These are phyloP conservation scores for Colletotrichum tropicicola DNA, from an alignment of 2,329 filamentous ascomycete species.

Conservation along the genomic window DNA sequence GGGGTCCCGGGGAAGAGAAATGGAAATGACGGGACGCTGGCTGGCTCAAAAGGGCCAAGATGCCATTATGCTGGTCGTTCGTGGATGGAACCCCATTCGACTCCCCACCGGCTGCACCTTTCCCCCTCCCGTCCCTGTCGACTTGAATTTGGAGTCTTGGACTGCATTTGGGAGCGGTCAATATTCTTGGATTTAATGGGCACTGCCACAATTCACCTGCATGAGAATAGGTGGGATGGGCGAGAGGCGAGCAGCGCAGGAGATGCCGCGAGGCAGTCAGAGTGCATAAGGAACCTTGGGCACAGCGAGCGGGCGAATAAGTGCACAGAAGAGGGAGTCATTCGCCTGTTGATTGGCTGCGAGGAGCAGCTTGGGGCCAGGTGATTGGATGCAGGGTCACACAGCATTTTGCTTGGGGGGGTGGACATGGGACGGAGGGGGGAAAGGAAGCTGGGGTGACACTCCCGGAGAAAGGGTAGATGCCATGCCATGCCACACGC, in stretches of 20 bases:
- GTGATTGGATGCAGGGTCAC: conserved; percentile 18
- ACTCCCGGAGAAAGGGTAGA: conserved; percentile 9
- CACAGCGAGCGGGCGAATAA: background rate
- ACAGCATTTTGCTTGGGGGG: conserved; percentile 6
- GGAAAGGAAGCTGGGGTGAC: conserved; percentile 22
- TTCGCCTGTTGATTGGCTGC: conserved; percentile 5
- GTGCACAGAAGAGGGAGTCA: conserved; percentile 9
- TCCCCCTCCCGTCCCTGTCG: background rate
- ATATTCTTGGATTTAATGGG: conserved; percentile 1
- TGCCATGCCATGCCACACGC: too few species aligned
- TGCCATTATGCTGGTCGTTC: background rate
- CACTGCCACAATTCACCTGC: conserved; percentile 23
- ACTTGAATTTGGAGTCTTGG: background rate
- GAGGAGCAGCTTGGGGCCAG: background rate
- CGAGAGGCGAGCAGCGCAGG: background rate
- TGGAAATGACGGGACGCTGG: too few species aligned
- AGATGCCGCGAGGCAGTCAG: background rate
- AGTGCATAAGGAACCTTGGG: background rate
- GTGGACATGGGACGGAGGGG: conserved; percentile 8
- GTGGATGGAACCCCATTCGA: background rate
- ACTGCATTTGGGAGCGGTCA: background rate
- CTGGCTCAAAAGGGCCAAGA: too few species aligned
- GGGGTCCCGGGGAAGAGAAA: too few species aligned
- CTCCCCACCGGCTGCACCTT: background rate
- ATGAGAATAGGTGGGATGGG: conserved; percentile 10